These are phyloP conservation scores for Carex scoparia DNA, from an alignment of 176 grass and related monocot species.

Conservation along the genomic window DNA sequence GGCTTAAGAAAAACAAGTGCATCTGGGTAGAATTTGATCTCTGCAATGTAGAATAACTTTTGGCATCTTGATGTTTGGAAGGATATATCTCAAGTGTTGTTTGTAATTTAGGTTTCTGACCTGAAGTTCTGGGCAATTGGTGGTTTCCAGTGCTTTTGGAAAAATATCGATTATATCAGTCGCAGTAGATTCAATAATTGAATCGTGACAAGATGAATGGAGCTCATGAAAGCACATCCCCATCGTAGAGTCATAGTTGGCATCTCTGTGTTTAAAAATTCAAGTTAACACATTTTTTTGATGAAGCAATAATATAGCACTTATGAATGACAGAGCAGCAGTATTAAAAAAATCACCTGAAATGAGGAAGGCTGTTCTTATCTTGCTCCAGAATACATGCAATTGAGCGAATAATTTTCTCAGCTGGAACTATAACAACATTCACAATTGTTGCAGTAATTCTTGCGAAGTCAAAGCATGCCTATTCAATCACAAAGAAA, in stretches of 20 bases:
- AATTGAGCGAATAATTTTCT: constrained; percentile 70
- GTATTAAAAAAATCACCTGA: constrained; percentile 45
- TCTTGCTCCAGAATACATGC: constrained; percentile 57
- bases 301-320: background rate
- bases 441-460: constrained; percentile 65
- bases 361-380: constrained; percentile 22
- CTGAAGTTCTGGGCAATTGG: constrained; percentile 74
- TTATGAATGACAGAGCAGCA: background rate
- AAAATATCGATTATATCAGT: constrained; percentile 64
- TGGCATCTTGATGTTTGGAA: background rate
- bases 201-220: constrained; percentile 65
- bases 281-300: background rate
- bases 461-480: constrained; percentile 86
- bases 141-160: constrained; percentile 43
- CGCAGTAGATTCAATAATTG: constrained; percentile 82
- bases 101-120: constrained; percentile 38
- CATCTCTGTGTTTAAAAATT: constrained; percentile 49
- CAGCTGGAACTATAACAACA: constrained; percentile 60
- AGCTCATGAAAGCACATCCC: constrained; percentile 72
- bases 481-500: constrained; percentile 38
- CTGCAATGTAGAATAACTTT: background rate
- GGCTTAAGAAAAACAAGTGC: background rate
- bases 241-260: constrained; percentile 67
- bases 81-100: background rate
- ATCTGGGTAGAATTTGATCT: background rate